These are phyloP conservation scores for Lipomyces spencermartinsiae DNA, from an alignment of 805 yeast genomes.

Conservation along the genomic window DNA sequence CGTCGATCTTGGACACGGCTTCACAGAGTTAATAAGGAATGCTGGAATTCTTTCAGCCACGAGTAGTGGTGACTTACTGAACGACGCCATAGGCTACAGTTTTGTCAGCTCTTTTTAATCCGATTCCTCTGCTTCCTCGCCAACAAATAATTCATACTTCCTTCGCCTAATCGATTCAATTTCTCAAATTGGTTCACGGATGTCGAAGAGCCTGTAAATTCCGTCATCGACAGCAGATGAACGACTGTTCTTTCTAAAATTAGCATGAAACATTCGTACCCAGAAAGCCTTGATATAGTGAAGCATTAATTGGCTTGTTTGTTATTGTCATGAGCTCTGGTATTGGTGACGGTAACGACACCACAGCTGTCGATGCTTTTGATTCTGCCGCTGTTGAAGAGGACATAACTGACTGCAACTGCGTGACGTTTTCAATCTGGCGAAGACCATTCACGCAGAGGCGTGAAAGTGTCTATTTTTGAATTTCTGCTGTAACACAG, in stretches of 20 bases:
- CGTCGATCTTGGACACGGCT: constrained; percentile 70
- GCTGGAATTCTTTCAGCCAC: not conserved
- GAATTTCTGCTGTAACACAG: too few species aligned
- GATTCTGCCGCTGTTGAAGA: not conserved
- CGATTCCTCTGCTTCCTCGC: not conserved
- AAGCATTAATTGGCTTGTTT: constrained; percentile 10
- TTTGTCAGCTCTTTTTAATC: not conserved
- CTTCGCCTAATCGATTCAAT: constrained; percentile 31
- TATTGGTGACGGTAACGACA: not conserved
- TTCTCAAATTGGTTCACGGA: constrained; percentile 17
- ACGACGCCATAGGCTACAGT: constrained; percentile 30
- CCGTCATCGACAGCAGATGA: not conserved
- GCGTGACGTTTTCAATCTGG: not conserved
- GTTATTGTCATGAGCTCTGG: constrained; percentile 19
- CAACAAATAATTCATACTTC: constrained; percentile 24
- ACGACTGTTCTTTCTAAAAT: not conserved
- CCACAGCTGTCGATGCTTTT: not conserved
- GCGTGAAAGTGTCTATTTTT: not conserved
- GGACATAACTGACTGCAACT: not conserved
- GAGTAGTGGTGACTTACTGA: constrained; percentile 15
- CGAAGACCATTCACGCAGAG: not conserved
- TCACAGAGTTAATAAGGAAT: not conserved
- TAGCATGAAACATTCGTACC: constrained; percentile 14
- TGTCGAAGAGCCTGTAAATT: constrained; percentile 10
- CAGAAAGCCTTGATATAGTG: constrained; percentile 13